Conservation (phyloP, 2,329 filamentous ascomycete species). For the Fusarium sp. region DNA sequence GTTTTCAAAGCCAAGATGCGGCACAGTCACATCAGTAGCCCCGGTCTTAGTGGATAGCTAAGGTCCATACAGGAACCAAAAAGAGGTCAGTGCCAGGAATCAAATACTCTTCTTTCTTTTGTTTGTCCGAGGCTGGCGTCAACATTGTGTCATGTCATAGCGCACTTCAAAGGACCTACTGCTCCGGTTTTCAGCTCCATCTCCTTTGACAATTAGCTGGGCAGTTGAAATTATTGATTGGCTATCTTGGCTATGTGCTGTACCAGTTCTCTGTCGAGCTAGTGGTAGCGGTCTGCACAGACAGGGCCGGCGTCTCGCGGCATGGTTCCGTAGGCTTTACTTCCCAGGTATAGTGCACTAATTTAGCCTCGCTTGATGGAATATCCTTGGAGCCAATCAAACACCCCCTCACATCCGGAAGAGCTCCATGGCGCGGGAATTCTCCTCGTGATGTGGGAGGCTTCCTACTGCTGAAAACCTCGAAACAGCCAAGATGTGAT, state of each 20-base stretch:
- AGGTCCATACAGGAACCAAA: not conserved
- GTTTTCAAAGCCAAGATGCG: not conserved
- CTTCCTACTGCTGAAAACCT: too few relatives aligned
- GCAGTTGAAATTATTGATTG: not conserved
- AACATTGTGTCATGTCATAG: not conserved
- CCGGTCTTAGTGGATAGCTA: too few relatives aligned
- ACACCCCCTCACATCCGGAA: not conserved
- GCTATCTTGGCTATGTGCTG: too few relatives aligned
- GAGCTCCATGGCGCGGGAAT: too few relatives aligned
- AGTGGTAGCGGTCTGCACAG: not conserved
- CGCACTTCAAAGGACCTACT: not conserved
- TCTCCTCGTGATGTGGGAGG: too few relatives aligned
- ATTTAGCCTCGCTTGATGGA: too few relatives aligned
- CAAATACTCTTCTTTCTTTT: accelerated
- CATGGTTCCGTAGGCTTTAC: not conserved
- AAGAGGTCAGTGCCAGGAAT: not conserved
- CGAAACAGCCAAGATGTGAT: too few relatives aligned
- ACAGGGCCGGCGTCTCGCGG: not conserved
- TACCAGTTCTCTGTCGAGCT: not conserved
- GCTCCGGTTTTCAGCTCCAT: not conserved
- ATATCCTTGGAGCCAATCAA: not conserved
- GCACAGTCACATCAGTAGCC: not conserved
- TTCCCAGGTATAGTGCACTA: too few relatives aligned
- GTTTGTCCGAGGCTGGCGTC: not conserved
- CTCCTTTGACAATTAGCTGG: not conserved